These are phyloP conservation scores for Globisporangium alternatum DNA, from an alignment of 352 stramenopile genomes.

Conservation along the genomic window DNA sequence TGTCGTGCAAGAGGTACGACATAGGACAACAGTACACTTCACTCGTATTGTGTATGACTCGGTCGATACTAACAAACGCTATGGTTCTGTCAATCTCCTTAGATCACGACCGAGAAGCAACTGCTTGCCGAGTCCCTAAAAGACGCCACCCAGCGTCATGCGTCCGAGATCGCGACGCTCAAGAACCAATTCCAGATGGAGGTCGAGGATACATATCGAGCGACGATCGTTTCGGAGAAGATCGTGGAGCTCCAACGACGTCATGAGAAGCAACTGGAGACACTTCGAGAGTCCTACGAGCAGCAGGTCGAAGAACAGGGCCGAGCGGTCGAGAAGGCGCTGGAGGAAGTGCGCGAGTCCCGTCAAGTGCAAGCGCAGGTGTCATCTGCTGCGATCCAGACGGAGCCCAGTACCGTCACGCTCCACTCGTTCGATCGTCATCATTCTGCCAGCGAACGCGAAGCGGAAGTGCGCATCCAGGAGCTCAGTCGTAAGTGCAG, in stretches of 20 bases:
- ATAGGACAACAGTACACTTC: no score
- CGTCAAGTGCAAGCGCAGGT: background rate
- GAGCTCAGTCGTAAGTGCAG: slow-evolving; percentile 46
- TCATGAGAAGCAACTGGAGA: slow-evolving; percentile 19
- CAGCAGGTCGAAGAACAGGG: slow-evolving; percentile 22
- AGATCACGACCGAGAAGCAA: slow-evolving; percentile 14
- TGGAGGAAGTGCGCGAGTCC: slow-evolving; percentile 8
- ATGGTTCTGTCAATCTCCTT: background rate
- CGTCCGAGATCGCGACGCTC: slow-evolving; percentile 4
- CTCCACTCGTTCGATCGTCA: background rate
- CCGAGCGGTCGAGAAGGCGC: slow-evolving; percentile 16
- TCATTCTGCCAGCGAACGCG: background rate
- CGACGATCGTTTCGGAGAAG: slow-evolving; percentile 17
- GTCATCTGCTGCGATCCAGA: slow-evolving; percentile 21
- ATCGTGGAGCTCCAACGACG: slow-evolving; percentile 11
- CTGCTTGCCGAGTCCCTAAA: background rate
- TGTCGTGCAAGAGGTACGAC: slow-evolving; percentile 10
- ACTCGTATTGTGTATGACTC: background rate
- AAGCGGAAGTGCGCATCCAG: slow-evolving; percentile 28
- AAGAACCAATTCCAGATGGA: slow-evolving; percentile 12
- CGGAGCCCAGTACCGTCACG: slow-evolving; percentile 9
- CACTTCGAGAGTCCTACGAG: slow-evolving; percentile 24
- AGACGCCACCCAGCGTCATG: background rate
- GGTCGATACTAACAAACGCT: background rate
- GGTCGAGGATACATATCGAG: slow-evolving; percentile 13